Conservation (phyloP, 805 yeast genomes). For the Cyberlindnera maclurae region DNA sequence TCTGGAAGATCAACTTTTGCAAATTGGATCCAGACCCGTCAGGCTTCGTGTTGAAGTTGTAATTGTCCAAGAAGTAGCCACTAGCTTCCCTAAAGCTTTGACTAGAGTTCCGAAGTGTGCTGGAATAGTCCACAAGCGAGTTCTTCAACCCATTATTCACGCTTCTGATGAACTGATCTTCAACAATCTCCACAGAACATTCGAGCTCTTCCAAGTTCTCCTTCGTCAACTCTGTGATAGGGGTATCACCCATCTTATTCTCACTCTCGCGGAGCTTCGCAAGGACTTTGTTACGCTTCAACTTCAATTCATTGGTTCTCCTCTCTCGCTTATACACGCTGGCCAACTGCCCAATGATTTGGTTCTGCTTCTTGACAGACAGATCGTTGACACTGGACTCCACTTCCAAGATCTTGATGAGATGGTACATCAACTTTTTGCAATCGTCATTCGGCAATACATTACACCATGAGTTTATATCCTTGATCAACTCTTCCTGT, state of each 20-base stretch:
- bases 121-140: conserved; percentile 37
- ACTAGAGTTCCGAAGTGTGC: conserved; percentile 14
- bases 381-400: conserved; percentile 32
- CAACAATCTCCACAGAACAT: conserved; percentile 44
- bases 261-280: conserved; percentile 35
- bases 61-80: conserved; percentile 16
- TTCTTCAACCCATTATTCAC: conserved; percentile 39
- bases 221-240: conserved; percentile 34
- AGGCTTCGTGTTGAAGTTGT: conserved; percentile 7
- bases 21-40: conserved; percentile 13
- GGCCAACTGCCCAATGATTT: conserved; percentile 34
- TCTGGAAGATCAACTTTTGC: conserved; percentile 22
- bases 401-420: conserved; percentile 29
- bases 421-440: conserved; percentile 33
- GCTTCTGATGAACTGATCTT: conserved; percentile 42
- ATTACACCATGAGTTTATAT: conserved; percentile 36
- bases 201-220: conserved; percentile 48
- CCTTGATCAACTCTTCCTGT: conserved; percentile 33
- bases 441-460: conserved; percentile 33
- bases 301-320: conserved; percentile 34
- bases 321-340: conserved; percentile 45
- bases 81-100: conserved; percentile 13
- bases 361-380: conserved; percentile 37
- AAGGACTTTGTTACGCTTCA: conserved; percentile 31
- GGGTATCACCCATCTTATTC: conserved; percentile 39